A percentile compares a stretch with the other conserved stretches of the same genome.
Evolutionary conservation across 2,329 filamentous ascomycete species (phyloP).

Genomic region (Zymoseptoria tritici): DNA sequence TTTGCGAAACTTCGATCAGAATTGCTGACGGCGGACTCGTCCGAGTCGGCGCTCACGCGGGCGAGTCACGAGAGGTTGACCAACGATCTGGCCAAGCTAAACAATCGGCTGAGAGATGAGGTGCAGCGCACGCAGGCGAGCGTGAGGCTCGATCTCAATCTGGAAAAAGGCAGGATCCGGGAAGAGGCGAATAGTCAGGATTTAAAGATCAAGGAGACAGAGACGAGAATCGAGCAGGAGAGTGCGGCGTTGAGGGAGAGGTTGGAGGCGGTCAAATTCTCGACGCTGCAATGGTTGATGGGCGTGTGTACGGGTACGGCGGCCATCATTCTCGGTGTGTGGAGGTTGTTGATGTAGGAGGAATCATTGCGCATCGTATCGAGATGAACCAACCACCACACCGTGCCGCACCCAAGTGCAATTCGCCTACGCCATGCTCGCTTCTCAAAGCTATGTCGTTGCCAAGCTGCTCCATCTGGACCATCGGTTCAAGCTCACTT

Average conservation of each 20-base stretch:
- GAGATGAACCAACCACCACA: too few species aligned
- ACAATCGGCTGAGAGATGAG: slow-evolving; percentile 81
- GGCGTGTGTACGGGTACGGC: slow-evolving; percentile 60
- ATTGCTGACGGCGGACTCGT: slow-evolving; percentile 82
- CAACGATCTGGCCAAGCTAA: slow-evolving; percentile 91
- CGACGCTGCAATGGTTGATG: slow-evolving; percentile 96
- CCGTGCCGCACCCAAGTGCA: too few species aligned
- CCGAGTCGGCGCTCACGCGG: slow-evolving; percentile 80
- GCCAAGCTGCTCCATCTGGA: too few species aligned
- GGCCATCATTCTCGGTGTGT: slow-evolving; percentile 59
- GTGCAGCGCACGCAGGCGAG: slow-evolving; percentile 90
- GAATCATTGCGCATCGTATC: too few species aligned
- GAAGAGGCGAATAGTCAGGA: slow-evolving; percentile 96
- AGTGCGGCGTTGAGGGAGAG: slow-evolving; percentile 83
- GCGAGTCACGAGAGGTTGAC: slow-evolving; percentile 85
- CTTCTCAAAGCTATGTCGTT: too few species aligned
- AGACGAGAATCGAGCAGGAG: slow-evolving; percentile 97
- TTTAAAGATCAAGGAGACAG: slow-evolving; percentile 96
- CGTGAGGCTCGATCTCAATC: slow-evolving; percentile 83
- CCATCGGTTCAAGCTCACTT: too few species aligned
- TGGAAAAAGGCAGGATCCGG: slow-evolving; percentile 92
- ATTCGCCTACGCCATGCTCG: too few species aligned
- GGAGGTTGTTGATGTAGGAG: slow-evolving; percentile 56
- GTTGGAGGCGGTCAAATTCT: slow-evolving; percentile 95
- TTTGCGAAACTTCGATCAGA: slow-evolving; percentile 96